phyloP scores from a whole-genome alignment of 2,329 filamentous ascomycete species.

The Aureobasidium sp. region DNA sequence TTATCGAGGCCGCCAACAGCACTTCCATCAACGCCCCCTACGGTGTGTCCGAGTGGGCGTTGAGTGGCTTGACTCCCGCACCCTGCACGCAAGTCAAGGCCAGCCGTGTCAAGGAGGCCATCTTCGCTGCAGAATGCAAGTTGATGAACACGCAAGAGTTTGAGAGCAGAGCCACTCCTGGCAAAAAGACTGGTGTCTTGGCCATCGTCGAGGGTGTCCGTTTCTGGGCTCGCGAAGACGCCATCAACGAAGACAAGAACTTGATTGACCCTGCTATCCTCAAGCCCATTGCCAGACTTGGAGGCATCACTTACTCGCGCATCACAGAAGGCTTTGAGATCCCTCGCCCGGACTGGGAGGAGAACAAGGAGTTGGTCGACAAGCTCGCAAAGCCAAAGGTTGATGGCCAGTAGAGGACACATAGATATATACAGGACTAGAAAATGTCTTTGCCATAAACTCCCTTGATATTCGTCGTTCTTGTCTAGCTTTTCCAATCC shows the following conservation, averaged over 20 bases:
- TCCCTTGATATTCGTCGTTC: too few species aligned
- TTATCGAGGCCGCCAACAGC: conserved; percentile 81
- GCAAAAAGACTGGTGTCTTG: conserved; percentile 67
- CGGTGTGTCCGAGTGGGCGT: conserved; percentile 70
- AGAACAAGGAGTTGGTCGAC: conserved; percentile 49
- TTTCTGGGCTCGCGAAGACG: conserved; percentile 88
- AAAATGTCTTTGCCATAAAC: too few species aligned
- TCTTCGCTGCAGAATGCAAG: conserved; percentile 77
- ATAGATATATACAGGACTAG: not conserved
- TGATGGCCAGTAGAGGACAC: conserved; percentile 28
- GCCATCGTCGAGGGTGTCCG: conserved; percentile 74
- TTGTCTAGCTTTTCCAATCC: too few species aligned
- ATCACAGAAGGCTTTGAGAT: conserved; percentile 66
- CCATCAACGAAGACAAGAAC: conserved; percentile 69
- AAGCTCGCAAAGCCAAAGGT: conserved; percentile 41
- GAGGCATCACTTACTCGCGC: conserved; percentile 79
- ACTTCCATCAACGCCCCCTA: conserved; percentile 70
- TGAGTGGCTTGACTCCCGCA: conserved; percentile 67
- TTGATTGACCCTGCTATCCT: conserved; percentile 68
- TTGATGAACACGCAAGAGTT: conserved; percentile 70
- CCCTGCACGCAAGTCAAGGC: conserved; percentile 59
- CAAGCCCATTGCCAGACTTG: conserved; percentile 68
- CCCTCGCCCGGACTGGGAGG: conserved; percentile 48
- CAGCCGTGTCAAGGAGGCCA: conserved; percentile 70
- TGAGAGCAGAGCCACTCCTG: conserved; percentile 62